Evolutionary conservation across 1,284 basidiomycete genomes (phyloP).

Genomic region (Violaceomyces palustris): DNA sequence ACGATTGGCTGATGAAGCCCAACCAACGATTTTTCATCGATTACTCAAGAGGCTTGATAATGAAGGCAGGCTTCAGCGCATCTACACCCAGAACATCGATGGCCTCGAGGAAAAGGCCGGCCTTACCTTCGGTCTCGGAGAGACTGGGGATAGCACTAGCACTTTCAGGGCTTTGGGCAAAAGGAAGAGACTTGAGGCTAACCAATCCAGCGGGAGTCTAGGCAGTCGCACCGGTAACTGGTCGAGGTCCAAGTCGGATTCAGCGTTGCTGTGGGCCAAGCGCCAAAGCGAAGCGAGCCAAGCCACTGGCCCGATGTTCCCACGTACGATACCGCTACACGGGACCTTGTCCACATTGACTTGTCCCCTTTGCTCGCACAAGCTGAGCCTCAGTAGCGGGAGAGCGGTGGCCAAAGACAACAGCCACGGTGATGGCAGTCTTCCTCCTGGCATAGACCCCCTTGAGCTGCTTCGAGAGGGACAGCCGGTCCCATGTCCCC

Average conservation of each 20-base stretch:
- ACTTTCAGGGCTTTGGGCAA: constrained; percentile 33
- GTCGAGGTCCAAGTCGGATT: constrained; percentile 38
- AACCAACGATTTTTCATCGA: constrained; percentile 76
- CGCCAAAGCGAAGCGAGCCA: constrained; percentile 5
- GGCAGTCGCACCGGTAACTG: background rate
- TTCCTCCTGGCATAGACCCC: constrained; percentile 25
- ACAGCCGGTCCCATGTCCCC: constrained; percentile 70
- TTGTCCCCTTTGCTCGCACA: constrained; percentile 73
- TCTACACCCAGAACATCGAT: constrained; percentile 94
- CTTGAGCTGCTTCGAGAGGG: constrained; percentile 55
- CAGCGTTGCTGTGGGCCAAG: constrained; percentile 28
- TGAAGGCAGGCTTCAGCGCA: constrained; percentile 77
- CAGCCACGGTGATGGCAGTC: background rate
- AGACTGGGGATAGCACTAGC: constrained; percentile 24
- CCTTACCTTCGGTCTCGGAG: constrained; percentile 55
- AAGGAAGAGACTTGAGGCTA: constrained; percentile 26
- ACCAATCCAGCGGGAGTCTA: no score
- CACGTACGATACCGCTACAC: constrained; percentile 83
- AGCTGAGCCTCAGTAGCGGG: constrained; percentile 28
- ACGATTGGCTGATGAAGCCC: constrained; percentile 70
- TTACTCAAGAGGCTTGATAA: constrained; percentile 79
- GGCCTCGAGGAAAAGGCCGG: constrained; percentile 79
- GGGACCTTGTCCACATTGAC: constrained; percentile 75
- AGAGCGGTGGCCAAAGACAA: constrained; percentile 11
- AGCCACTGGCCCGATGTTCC: constrained; percentile 46